These are phyloP conservation scores for Rutstroemia sp. DNA, from an alignment of 2,329 filamentous ascomycete species.

Conservation along the genomic window DNA sequence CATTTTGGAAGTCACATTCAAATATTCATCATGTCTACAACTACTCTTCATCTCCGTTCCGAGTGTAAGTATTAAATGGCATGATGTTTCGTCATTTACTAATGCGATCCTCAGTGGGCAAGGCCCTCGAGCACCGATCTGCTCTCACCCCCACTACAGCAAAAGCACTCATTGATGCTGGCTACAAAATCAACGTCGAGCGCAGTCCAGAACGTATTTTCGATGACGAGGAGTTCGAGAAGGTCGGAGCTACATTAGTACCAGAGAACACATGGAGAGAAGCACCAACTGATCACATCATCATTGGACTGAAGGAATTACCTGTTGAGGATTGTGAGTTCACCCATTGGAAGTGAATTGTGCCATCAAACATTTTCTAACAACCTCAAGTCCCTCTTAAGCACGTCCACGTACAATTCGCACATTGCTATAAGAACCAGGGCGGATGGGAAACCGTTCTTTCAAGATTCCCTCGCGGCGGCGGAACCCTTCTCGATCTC, in stretches of 20 bases:
- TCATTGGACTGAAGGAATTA: conserved; percentile 73
- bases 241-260: conserved; percentile 57
- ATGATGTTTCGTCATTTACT: conserved; percentile 20
- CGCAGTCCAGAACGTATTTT: conserved; percentile 60
- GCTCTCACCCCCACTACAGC: conserved; percentile 36
- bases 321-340: conserved; percentile 57
- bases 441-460: conserved; percentile 73
- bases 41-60: conserved; percentile 33
- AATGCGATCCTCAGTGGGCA: conserved; percentile 29
- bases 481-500: conserved; percentile 73
- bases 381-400: conserved; percentile 50
- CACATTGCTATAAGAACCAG: conserved; percentile 71
- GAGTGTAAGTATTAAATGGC: conserved; percentile 30
- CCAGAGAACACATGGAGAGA: conserved; percentile 60
- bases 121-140: conserved; percentile 35
- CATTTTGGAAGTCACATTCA: conserved; percentile 16
- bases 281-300: conserved; percentile 60
- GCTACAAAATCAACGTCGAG: conserved; percentile 63
- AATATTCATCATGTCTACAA: conserved; percentile 26
- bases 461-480: conserved; percentile 68
- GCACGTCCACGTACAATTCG: conserved; percentile 66
- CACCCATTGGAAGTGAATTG: neutral
- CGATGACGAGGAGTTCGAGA: conserved; percentile 52
- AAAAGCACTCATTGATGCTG: conserved; percentile 58
- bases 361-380: conserved; percentile 6